Evolutionary conservation across 2,329 filamentous ascomycete species (phyloP).

Genomic region (Penicillium sp.): DNA sequence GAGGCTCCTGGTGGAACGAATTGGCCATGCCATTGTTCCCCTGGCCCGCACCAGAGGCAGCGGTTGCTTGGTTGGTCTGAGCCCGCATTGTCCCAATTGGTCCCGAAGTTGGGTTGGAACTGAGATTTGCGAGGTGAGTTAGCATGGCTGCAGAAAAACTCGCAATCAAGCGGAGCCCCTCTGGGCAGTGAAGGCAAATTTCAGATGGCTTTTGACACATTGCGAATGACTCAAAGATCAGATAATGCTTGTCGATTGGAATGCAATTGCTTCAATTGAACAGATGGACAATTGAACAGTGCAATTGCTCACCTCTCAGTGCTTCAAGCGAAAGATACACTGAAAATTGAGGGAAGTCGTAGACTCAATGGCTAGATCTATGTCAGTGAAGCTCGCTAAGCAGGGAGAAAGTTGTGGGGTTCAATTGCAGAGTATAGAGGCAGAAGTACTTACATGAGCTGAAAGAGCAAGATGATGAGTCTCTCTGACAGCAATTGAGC

Average conservation of each 20-base stretch:
- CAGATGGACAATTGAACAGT: too few relatives aligned
- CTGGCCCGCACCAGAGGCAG: conserved; percentile 34
- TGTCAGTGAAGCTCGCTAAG: background rate
- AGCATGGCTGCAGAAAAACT: background rate
- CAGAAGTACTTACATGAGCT: background rate
- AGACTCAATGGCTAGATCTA: background rate
- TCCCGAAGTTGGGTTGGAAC: background rate
- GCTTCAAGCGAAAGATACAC: background rate
- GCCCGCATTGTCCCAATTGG: conserved; percentile 30
- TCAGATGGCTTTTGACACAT: background rate
- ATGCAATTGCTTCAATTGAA: background rate
- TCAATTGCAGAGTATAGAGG: background rate
- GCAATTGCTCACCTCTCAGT: background rate
- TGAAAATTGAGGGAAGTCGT: background rate
- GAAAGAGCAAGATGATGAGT: background rate
- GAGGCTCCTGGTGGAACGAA: conserved; percentile 35
- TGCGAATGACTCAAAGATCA: background rate
- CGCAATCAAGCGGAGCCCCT: background rate
- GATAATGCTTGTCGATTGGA: background rate
- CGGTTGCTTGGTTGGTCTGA: conserved; percentile 34
- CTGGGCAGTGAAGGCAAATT: too few relatives aligned
- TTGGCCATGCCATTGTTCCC: conserved; percentile 31
- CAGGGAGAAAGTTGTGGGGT: background rate
- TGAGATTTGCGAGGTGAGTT: background rate
- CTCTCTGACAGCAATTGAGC: background rate